phyloP scores from a whole-genome alignment of 23 red algal genomes.

The Gracilaria gracilis region DNA sequence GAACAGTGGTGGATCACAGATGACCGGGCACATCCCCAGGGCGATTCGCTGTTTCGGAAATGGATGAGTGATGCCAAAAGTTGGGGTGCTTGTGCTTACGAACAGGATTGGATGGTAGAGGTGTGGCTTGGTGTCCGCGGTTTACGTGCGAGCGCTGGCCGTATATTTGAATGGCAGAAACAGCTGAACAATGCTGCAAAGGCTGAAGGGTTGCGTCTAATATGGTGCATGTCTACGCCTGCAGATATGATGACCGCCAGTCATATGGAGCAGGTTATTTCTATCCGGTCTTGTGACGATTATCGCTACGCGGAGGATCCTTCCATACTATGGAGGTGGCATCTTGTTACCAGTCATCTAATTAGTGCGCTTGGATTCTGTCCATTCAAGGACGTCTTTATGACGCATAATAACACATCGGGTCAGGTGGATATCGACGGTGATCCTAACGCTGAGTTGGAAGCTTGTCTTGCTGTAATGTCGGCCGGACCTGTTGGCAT shows the following conservation, averaged over 20 bases:
- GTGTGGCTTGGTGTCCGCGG: constrained; percentile 57
- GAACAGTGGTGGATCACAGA: constrained; percentile 57
- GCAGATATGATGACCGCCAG: constrained; percentile 53
- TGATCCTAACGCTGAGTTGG: constrained; percentile 60
- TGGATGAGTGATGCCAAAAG: constrained; percentile 58
- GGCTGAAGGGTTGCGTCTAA: constrained; percentile 30
- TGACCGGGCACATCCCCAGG: constrained; percentile 57
- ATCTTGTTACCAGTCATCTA: constrained; percentile 38
- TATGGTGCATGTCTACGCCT: constrained; percentile 75
- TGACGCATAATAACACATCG: constrained; percentile 48
- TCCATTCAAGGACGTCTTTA: constrained; percentile 74
- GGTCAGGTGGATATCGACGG: constrained; percentile 56
- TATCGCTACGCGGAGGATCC: constrained; percentile 70
- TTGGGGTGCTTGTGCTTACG: constrained; percentile 62
- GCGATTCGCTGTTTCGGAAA: constrained; percentile 23
- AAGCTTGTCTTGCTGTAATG: constrained; percentile 57
- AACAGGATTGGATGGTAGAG: constrained; percentile 76
- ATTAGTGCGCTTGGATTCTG: constrained; percentile 46
- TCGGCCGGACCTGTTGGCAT: constrained; percentile 68
- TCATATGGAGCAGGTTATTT: constrained; percentile 37
- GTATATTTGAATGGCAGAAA: constrained; percentile 57
- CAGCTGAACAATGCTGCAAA: constrained; percentile 46
- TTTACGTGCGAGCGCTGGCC: constrained; percentile 53
- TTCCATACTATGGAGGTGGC: constrained; percentile 68
- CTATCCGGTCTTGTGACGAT: constrained; percentile 62